Evolutionary conservation across 2,329 filamentous ascomycete species (phyloP), one percentile per base, ranked within the genome.

Genomic region (Daldinia eschscholtzii): DNA sequence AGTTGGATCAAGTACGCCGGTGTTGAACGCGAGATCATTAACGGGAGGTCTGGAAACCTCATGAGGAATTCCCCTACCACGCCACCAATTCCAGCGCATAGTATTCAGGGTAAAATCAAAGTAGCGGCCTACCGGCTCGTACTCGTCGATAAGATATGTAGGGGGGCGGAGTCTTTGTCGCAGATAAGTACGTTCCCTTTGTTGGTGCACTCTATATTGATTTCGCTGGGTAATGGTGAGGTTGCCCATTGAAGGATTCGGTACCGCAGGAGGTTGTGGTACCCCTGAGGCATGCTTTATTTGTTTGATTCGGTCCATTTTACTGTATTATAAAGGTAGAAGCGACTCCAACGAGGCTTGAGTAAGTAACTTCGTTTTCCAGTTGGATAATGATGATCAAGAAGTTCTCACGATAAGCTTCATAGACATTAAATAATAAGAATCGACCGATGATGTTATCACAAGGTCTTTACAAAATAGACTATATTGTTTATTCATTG

Each of bases 61-160:
- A 12, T 67, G 61, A 9, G 64, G 64, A 6, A 70, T 55, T 0
- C 67, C 67, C 10, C 37, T 55, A n/a, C 5, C 3, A n/a, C 42
- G 26, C 33, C 26, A 52, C 46, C 46, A 52, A n/a, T 20, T 20
- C n/a, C 6, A 9, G 7, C 20, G 12, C 12, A 48, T 10, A 4
- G 2, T 2, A 48, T 12, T 20, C 7, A 35, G 33, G 33, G 6
- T 2, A 50, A 1, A 50, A 1, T 52, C 15, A 18, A 30, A 18
- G 5, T 18, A n/a, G 15, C 46, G 46, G 13, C 46, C 46, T n/a
- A 3, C 7, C 2, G 46, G 46, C 26, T 30, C 46, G 6, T 52
- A 52, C 13, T 52, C 46, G 33, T 52, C 46, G 9, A 52, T 33
- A 48, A 48, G 4, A 28, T 15, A 48, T 1, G 15, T 9, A 9